A percentile compares a stretch with the other conserved stretches of the same genome.
Conservation (phyloP, 805 yeast species). For the Ogataea salicorniae region DNA sequence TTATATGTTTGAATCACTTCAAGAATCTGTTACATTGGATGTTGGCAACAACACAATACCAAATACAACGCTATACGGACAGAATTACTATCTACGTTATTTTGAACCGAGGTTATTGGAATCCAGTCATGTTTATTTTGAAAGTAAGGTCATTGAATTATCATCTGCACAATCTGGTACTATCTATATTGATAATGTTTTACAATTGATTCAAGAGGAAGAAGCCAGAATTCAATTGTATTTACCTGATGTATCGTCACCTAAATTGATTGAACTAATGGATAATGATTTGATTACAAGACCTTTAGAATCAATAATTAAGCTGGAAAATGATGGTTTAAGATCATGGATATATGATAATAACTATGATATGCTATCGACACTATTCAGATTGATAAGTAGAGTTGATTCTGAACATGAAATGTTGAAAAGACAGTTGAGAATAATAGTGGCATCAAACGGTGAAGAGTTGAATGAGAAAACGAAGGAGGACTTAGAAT, state of each 20-base stretch:
- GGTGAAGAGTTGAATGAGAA: constrained; percentile 37
- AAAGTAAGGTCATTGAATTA: constrained; percentile 39
- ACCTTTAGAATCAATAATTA: constrained; percentile 52
- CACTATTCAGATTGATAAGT: constrained; percentile 45
- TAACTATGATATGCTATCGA: constrained; percentile 36
- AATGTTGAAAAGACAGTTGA: constrained; percentile 43
- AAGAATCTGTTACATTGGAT: constrained; percentile 29
- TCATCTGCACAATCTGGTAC: constrained; percentile 44
- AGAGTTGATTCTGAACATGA: constrained; percentile 51
- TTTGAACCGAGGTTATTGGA: constrained; percentile 64
- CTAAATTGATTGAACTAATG: constrained; percentile 51
- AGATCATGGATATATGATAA: constrained; percentile 49
- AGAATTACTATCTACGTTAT: constrained; percentile 53
- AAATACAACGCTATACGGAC: constrained; percentile 35
- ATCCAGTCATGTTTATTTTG: constrained; percentile 53
- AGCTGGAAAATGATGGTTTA: constrained; percentile 50
- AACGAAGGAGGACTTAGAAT: constrained; percentile 20
- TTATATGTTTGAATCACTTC: constrained; percentile 65
- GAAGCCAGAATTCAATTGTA: constrained; percentile 48
- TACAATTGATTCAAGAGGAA: constrained; percentile 58
- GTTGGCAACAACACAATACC: background rate
- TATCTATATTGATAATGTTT: constrained; percentile 46
- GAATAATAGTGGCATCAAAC: constrained; percentile 39
- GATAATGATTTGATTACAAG: constrained; percentile 54
- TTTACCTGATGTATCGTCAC: constrained; percentile 48